These are phyloP conservation scores for Schizophyllum amplum DNA, from an alignment of 1,284 basidiomycete genomes.

Conservation along the genomic window DNA sequence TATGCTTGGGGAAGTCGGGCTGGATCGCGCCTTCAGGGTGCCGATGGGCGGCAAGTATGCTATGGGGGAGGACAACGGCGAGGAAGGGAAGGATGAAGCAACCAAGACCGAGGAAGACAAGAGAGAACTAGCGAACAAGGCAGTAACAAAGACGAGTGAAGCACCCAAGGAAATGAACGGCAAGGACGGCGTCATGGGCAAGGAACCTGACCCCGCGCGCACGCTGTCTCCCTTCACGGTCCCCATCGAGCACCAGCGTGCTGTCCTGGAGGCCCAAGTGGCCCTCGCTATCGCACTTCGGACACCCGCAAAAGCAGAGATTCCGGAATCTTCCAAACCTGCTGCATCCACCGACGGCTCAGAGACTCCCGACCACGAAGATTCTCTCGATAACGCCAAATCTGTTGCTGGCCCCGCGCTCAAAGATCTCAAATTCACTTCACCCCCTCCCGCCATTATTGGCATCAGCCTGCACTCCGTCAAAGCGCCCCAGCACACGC, in stretches of 20 bases:
- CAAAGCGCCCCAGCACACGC: slow-evolving; percentile 55
- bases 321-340: no score
- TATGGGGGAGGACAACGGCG: neutral
- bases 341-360: no score
- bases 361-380: no score
- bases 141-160: no score
- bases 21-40: slow-evolving; percentile 71
- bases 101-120: no score
- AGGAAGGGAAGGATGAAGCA: neutral
- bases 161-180: no score
- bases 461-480: slow-evolving; percentile 71
- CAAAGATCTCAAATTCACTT: neutral
- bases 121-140: no score
- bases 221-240: slow-evolving; percentile 60
- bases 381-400: no score
- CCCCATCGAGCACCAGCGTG: slow-evolving; percentile 66
- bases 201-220: no score
- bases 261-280: slow-evolving; percentile 68
- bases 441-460: slow-evolving; percentile 33
- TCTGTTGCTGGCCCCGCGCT: no score
- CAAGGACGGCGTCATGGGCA: no score
- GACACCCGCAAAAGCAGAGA: no score
- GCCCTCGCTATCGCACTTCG: slow-evolving; percentile 64
- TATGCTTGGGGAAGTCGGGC: slow-evolving; percentile 79
- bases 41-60: slow-evolving; percentile 32